Evolutionary conservation across 805 yeast genomes (phyloP).

Genomic region (Ogataea haglerorum): DNA sequence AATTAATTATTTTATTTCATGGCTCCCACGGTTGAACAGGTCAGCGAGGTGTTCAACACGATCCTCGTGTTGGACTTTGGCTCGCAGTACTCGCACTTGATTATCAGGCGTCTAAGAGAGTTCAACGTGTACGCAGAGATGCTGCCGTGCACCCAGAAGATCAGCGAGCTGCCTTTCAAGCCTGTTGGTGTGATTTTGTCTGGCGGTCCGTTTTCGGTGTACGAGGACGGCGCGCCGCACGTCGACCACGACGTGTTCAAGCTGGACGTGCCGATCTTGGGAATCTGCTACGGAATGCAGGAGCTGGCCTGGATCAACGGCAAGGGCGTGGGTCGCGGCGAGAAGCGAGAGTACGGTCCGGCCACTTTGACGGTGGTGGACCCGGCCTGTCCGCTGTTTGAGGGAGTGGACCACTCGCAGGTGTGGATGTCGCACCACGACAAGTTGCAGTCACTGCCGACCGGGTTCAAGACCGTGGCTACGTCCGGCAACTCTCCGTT

Average conservation of each 20-base stretch:
- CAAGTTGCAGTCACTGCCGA: slow-evolving; percentile 86
- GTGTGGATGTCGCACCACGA: slow-evolving; percentile 99
- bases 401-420: slow-evolving; percentile 87
- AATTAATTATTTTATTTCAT: background rate
- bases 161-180: slow-evolving; percentile 84
- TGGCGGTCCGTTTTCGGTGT: slow-evolving; percentile 98
- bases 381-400: slow-evolving; percentile 64
- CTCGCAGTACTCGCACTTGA: slow-evolving; percentile 95
- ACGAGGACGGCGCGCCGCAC: slow-evolving; percentile 93
- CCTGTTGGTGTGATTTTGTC: slow-evolving; percentile 96
- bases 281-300: slow-evolving; percentile 99
- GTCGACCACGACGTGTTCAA: slow-evolving; percentile 93
- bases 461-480: slow-evolving; percentile 85
- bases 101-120: slow-evolving; percentile 96
- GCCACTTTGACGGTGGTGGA: slow-evolving; percentile 87
- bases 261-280: slow-evolving; percentile 88
- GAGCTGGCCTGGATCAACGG: slow-evolving; percentile 98
- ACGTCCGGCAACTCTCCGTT: slow-evolving; percentile 91
- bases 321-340: slow-evolving; percentile 91
- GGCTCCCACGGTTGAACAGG: slow-evolving; percentile 42
- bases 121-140: slow-evolving; percentile 98
- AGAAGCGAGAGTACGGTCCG: slow-evolving; percentile 97
- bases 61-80: slow-evolving; percentile 97
- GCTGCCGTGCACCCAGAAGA: slow-evolving; percentile 99
- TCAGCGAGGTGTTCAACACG: slow-evolving; percentile 90